These are phyloP conservation scores for Dillenia turbinata DNA, from an alignment of 164 flowering plant species.

Conservation along the genomic window DNA sequence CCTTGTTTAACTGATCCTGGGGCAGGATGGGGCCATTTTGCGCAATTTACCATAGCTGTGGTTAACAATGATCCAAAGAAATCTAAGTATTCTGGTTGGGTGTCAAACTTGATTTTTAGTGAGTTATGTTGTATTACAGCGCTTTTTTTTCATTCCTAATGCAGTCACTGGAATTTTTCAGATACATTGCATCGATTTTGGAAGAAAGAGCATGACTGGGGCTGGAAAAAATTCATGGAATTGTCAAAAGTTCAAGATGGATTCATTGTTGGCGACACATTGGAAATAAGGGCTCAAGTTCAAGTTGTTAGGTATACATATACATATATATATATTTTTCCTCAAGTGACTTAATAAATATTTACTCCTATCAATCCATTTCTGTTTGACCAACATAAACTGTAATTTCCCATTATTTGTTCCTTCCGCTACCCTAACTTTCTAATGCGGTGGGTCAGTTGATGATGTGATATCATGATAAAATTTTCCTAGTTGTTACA, in stretches of 20 bases:
- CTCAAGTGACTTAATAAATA: too few relatives aligned
- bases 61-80: constrained; percentile 96
- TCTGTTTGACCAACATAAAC: too few relatives aligned
- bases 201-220: constrained; percentile 99
- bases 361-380: too few relatives aligned
- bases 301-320: constrained; percentile 89
- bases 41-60: constrained; percentile 93
- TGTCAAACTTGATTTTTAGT: constrained; percentile 3
- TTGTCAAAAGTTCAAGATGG: constrained; percentile 85
- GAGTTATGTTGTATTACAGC: background rate
- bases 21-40: constrained; percentile 98
- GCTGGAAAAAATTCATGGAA: constrained; percentile 99
- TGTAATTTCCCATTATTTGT: too few relatives aligned
- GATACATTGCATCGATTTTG: constrained; percentile 88
- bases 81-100: constrained; percentile 88
- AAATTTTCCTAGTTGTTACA: too few relatives aligned
- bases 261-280: constrained; percentile 79
- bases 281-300: constrained; percentile 93
- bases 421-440: too few relatives aligned
- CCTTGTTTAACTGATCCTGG: background rate
- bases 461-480: too few relatives aligned
- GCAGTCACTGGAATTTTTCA: constrained; percentile 24
- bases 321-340: too few relatives aligned
- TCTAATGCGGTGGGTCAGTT: too few relatives aligned
- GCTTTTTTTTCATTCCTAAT: constrained; percentile 1